Base-by-base conservation (phyloP, 768 basidiomycete genomes). In the Suillus paluster region DNA sequence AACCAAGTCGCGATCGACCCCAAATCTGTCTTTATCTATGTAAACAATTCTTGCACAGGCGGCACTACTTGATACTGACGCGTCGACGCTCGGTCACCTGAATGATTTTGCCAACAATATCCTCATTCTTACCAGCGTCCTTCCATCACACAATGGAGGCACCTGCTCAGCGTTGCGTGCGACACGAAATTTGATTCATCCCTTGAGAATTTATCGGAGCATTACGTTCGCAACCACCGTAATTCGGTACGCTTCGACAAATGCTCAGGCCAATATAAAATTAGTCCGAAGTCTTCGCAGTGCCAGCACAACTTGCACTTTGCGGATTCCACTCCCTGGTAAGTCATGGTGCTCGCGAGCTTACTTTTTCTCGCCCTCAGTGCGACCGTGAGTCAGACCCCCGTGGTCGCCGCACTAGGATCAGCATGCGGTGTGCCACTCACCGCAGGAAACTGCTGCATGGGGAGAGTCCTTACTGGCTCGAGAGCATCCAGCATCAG, bases 401-500 rank as follows among this genome's bases (percentile, higher is more conserved):
- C 49, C 11, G 27, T n/a, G 30, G 49, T 50, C 19, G 19, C 19
- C 19, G 49, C 49, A n/a, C 72, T 81, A 11, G 83, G 82, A 2
- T 59, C 60, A 27, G 53, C 64, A 14, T 85, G 82, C 68, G 53
- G 33, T 52, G 44, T 63, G 23, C 62, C 61, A 54, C 36, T 57
- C 25, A 58, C 41, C 54, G 12, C 17, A 11, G 86, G 86, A 15
- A 79, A 76, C 12, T n/a, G 85, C 88, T 12, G 77, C 77, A 15
- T 66, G 84, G 21, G 68, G 67, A 21, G 88, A 85, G 64, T n/a
- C 81, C 86, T 0, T 91, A 82, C 71, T 92, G 90, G 90, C 74
- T 89, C 67, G 76, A 91, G 71, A 82, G 65, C 53, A 91, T 92
- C 66, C 82, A 80, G 52, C 90, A 90, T 68, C 87, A 85, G 68